Evolutionary conservation across 176 grass and related monocot genomes (phyloP).

Genomic region (Stipa capillata): DNA sequence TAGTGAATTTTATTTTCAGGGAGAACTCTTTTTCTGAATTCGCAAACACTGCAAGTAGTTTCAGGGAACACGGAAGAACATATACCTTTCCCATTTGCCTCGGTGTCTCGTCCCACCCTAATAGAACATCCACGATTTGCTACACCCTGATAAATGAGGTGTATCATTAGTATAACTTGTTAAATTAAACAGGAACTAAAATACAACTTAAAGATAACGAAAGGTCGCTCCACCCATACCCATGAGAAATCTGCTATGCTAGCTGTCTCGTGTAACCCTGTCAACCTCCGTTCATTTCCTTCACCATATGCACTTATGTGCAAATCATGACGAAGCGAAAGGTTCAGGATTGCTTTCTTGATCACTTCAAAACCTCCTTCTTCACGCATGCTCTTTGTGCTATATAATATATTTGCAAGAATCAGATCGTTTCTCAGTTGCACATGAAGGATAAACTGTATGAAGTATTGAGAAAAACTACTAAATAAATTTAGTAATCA

Average conservation of each 20-base stretch:
- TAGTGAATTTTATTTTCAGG: not conserved
- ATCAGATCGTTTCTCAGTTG: not conserved
- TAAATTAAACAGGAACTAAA: not conserved
- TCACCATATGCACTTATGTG: constrained; percentile 97
- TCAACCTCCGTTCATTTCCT: constrained; percentile 93
- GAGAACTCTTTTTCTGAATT: not conserved
- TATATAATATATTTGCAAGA: constrained; percentile 46
- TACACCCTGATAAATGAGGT: constrained; percentile 63
- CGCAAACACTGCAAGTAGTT: not conserved
- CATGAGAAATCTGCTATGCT: constrained; percentile 92
- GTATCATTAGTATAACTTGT: not conserved
- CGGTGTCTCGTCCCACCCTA: constrained; percentile 90
- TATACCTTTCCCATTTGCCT: constrained; percentile 86
- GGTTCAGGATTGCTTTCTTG: constrained; percentile 94
- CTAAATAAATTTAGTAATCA: not conserved
- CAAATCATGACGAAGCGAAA: constrained; percentile 82
- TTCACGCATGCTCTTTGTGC: constrained; percentile 87
- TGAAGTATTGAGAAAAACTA: not conserved
- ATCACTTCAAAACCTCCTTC: constrained; percentile 88
- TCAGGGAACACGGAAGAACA: not conserved
- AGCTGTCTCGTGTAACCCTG: constrained; percentile 90
- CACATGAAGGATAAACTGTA: not conserved
- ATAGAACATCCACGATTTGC: constrained; percentile 96
- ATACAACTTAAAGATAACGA: not conserved
- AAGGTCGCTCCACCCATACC: constrained; percentile 37